Percentiles rank a stretch among this genome's conserved stretches.
Conservation (phyloP, 257 asterid species). For the Handroanthus guayacan region DNA sequence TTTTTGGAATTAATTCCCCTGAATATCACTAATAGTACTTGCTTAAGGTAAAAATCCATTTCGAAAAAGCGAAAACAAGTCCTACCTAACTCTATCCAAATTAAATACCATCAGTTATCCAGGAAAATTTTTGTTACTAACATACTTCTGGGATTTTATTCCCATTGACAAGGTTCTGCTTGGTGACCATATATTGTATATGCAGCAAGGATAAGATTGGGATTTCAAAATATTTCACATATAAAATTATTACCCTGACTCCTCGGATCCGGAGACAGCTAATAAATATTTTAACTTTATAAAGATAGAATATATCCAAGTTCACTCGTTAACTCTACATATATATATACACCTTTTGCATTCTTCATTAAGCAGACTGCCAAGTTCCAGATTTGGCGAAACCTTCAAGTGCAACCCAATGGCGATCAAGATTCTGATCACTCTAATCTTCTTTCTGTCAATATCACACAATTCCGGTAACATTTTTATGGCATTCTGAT, state of each 20-base stretch:
- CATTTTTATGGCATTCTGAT: background rate
- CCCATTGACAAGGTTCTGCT: slow-evolving; percentile 23
- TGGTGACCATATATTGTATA: slow-evolving; percentile 21
- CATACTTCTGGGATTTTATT: background rate
- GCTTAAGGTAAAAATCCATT: background rate
- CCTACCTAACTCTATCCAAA: too few species aligned
- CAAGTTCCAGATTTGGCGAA: slow-evolving; percentile 28
- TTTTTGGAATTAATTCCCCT: background rate
- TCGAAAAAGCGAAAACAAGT: too few species aligned
- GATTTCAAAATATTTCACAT: slow-evolving; percentile 32
- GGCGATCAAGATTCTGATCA: slow-evolving; percentile 43
- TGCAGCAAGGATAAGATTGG: slow-evolving; percentile 37
- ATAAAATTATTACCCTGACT: background rate
- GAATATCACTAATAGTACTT: background rate
- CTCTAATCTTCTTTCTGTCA: slow-evolving; percentile 47
- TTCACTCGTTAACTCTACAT: slow-evolving; percentile 17
- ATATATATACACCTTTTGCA: background rate
- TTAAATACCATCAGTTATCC: too few species aligned
- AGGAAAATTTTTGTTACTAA: too few species aligned
- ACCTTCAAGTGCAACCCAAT: slow-evolving; percentile 29
- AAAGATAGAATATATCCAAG: slow-evolving; percentile 12
- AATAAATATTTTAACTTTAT: slow-evolving; percentile 23
- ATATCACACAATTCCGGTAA: slow-evolving; percentile 51
- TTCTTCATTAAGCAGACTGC: background rate
- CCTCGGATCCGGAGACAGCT: slow-evolving; percentile 19